phyloP scores from a whole-genome alignment of 768 basidiomycete genomes.

The Boletus pseudopeckii region DNA sequence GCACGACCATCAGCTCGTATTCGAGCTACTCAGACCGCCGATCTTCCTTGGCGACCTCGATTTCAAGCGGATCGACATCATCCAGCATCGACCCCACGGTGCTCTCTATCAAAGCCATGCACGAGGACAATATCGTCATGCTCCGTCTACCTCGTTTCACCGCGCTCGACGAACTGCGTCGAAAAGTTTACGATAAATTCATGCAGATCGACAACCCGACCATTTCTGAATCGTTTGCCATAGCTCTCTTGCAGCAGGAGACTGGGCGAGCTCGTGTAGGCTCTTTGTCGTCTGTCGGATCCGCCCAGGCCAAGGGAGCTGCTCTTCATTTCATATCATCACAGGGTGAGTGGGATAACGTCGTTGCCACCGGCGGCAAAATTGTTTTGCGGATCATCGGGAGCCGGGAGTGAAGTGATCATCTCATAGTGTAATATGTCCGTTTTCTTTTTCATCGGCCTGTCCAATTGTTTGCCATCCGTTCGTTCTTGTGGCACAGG shows the following conservation, averaged over 20 bases:
- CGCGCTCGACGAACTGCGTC: conserved; percentile 51
- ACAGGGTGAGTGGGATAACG: conserved; percentile 60
- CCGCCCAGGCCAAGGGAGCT: conserved; percentile 12
- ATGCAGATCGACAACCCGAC: conserved; percentile 55
- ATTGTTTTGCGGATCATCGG: conserved; percentile 52
- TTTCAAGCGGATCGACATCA: conserved; percentile 38
- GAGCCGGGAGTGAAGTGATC: conserved; percentile 22
- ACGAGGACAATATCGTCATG: conserved; percentile 59
- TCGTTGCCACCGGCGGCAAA: conserved; percentile 45
- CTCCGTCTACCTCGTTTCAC: conserved; percentile 50
- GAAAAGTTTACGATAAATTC: conserved; percentile 63
- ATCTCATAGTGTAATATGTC: not conserved
- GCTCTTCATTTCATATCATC: conserved; percentile 46
- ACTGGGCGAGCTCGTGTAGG: conserved; percentile 28
- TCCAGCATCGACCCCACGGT: conserved; percentile 24
- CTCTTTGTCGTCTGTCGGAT: conserved; percentile 36
- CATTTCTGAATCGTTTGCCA: conserved; percentile 51
- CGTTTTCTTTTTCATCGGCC: conserved; percentile 4
- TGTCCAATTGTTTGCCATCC: conserved; percentile 2
- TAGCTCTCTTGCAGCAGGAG: conserved; percentile 48
- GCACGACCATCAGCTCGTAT: conserved; percentile 4
- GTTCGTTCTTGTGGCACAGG: conserved; percentile 10
- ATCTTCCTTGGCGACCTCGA: conserved; percentile 30
- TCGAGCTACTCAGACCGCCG: conserved; percentile 18
- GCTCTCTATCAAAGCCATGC: conserved; percentile 62